Evolutionary conservation across 2,329 filamentous ascomycete genomes (phyloP).

Genomic region (Ophiosphaerella herpotricha): DNA sequence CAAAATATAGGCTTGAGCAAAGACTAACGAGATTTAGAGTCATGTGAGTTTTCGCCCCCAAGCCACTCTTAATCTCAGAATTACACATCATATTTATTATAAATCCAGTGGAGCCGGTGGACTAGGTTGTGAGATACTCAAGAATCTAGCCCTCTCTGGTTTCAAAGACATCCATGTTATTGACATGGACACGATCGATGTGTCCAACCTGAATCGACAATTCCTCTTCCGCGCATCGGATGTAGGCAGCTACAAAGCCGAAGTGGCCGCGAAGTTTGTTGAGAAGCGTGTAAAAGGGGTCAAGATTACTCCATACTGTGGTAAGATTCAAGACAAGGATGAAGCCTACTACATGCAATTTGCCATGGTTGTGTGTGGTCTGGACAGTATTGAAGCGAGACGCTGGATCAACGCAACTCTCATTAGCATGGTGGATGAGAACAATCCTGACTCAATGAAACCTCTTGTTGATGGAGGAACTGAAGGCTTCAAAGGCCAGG

Average conservation of each 20-base stretch:
- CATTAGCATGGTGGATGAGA: constrained; percentile 84
- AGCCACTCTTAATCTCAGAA: too few species aligned
- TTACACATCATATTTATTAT: constrained; percentile 21
- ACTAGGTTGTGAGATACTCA: constrained; percentile 93
- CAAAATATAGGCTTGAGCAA: background rate
- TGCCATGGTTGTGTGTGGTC: constrained; percentile 86
- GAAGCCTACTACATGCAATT: constrained; percentile 98
- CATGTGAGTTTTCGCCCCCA: constrained; percentile 39
- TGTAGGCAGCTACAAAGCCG: constrained; percentile 91
- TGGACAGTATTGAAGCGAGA: constrained; percentile 97
- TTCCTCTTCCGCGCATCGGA: constrained; percentile 93
- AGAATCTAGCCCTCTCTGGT: constrained; percentile 91
- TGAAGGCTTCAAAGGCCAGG: constrained; percentile 97
- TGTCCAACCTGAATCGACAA: constrained; percentile 96
- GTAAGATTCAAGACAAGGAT: constrained; percentile 95
- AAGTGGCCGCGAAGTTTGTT: constrained; percentile 89
- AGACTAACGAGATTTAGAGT: constrained; percentile 37
- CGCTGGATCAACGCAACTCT: constrained; percentile 97
- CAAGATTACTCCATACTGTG: constrained; percentile 90
- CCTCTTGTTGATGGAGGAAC: constrained; percentile 96
- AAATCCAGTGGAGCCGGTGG: constrained; percentile 85
- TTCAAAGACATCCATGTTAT: constrained; percentile 99
- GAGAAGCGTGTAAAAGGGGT: constrained; percentile 88
- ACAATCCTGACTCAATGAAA: constrained; percentile 83
- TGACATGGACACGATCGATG: constrained; percentile 99